These are phyloP conservation scores for Aquilaria agallochum DNA, from an alignment of 441 rosid species.

Conservation along the genomic window DNA sequence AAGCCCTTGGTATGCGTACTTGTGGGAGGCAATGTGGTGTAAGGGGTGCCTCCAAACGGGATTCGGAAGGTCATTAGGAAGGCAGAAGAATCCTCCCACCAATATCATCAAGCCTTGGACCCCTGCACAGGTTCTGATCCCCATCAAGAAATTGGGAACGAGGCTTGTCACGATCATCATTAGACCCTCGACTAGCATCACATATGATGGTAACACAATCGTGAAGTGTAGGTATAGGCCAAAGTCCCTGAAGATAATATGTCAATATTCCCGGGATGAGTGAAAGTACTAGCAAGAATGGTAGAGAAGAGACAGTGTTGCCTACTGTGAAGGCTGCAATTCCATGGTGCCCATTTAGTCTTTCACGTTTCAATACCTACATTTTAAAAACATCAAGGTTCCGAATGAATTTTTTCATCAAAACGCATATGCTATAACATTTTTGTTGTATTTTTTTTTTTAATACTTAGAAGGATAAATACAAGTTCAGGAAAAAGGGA, in stretches of 20 bases:
- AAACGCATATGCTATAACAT: not conserved
- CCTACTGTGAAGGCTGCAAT: slow-evolving; percentile 31
- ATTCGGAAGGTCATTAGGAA: slow-evolving; percentile 38
- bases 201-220: slow-evolving; percentile 15
- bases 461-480: no score
- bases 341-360: slow-evolving; percentile 49
- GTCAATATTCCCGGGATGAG: slow-evolving; percentile 40
- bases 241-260: slow-evolving; percentile 35
- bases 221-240: slow-evolving; percentile 27
- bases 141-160: slow-evolving; percentile 51
- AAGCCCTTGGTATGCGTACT: slow-evolving; percentile 47
- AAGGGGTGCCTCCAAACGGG: slow-evolving; percentile 41
- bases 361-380: slow-evolving; percentile 42
- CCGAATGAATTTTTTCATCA: no score
- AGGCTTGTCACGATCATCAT: slow-evolving; percentile 53
- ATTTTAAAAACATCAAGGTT: not conserved
- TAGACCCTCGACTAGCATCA: slow-evolving; percentile 39
- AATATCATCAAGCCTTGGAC: slow-evolving; percentile 51
- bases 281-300: slow-evolving; percentile 33
- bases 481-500: no score
- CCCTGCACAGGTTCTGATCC: slow-evolving; percentile 43
- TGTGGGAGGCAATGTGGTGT: slow-evolving; percentile 42
- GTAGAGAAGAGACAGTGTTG: slow-evolving; percentile 40
- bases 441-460: no score
- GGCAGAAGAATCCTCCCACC: slow-evolving; percentile 42